Conservation (phyloP, 2,329 filamentous ascomycete species). For the Pestalotiopsis sp. region DNA sequence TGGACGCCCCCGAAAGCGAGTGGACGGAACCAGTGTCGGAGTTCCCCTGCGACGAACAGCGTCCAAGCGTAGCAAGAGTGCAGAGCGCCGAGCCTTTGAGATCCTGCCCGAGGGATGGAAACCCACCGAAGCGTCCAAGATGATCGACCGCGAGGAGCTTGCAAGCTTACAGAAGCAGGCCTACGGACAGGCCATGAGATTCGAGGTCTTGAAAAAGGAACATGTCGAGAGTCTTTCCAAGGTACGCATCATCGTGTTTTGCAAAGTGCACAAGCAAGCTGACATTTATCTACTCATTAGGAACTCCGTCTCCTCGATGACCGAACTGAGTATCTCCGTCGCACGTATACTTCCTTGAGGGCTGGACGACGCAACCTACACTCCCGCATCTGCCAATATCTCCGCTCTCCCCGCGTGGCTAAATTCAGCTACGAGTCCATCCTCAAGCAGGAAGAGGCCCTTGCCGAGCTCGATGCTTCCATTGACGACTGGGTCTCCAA, state of each 20-base stretch:
- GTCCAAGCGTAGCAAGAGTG: conserved; percentile 48
- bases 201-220: conserved; percentile 63
- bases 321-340: conserved; percentile 75
- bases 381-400: conserved; percentile 74
- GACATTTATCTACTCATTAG: conserved; percentile 35
- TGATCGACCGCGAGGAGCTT: conserved; percentile 51
- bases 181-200: conserved; percentile 61
- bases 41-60: conserved; percentile 37
- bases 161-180: conserved; percentile 60
- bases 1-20: conserved; percentile 59
- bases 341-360: conserved; percentile 74
- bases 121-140: conserved; percentile 51
- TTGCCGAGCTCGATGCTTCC: conserved; percentile 73
- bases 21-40: conserved; percentile 40
- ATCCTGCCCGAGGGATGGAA: conserved; percentile 60
- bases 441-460: conserved; percentile 77
- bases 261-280: background rate
- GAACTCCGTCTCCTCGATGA: conserved; percentile 78
- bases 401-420: conserved; percentile 69
- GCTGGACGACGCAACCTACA: conserved; percentile 78
- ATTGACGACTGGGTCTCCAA: conserved; percentile 83
- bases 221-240: conserved; percentile 68
- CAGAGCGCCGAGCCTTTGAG: conserved; percentile 61
- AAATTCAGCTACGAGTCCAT: conserved; percentile 76
- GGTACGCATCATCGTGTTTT: conserved; percentile 37